Evolutionary conservation across 1,139 yeast genomes (phyloP).

Genomic region (Yamadazyma trypodendri): DNA sequence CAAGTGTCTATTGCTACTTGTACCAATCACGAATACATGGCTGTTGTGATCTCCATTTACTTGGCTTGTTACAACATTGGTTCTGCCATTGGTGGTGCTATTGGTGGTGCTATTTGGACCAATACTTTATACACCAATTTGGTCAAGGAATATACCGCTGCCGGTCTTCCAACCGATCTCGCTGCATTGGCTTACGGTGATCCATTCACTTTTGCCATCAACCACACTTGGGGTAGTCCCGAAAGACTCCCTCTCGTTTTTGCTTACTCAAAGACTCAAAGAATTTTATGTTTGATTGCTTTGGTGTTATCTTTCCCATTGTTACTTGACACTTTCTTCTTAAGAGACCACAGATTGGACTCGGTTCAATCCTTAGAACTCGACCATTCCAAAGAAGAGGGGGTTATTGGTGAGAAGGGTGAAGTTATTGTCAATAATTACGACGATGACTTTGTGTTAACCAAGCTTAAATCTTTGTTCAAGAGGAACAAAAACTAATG

Average conservation of each 20-base stretch:
- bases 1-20: constrained; percentile 64
- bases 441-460: constrained; percentile 30
- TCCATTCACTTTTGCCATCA: constrained; percentile 48
- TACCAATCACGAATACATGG: constrained; percentile 64
- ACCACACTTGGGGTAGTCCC: constrained; percentile 59
- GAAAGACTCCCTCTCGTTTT: constrained; percentile 55
- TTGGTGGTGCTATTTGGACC: constrained; percentile 71
- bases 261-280: constrained; percentile 62
- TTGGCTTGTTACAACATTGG: constrained; percentile 60
- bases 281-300: constrained; percentile 56
- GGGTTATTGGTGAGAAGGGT: constrained; percentile 25
- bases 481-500: constrained; percentile 3
- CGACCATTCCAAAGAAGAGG: constrained; percentile 24
- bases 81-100: constrained; percentile 51
- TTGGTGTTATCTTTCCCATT: constrained; percentile 55
- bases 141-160: constrained; percentile 14
- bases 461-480: constrained; percentile 10
- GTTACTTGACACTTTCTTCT: constrained; percentile 44
- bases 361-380: constrained; percentile 36
- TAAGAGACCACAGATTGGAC: constrained; percentile 54
- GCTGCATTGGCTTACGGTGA: constrained; percentile 51
- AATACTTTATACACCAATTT: constrained; percentile 18
- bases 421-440: constrained; percentile 42
- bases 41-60: constrained; percentile 57
- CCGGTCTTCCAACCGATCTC: constrained; percentile 18